Base-by-base conservation (phyloP, 2,329 filamentous ascomycete species). In the Cladosporium oxysporum region DNA sequence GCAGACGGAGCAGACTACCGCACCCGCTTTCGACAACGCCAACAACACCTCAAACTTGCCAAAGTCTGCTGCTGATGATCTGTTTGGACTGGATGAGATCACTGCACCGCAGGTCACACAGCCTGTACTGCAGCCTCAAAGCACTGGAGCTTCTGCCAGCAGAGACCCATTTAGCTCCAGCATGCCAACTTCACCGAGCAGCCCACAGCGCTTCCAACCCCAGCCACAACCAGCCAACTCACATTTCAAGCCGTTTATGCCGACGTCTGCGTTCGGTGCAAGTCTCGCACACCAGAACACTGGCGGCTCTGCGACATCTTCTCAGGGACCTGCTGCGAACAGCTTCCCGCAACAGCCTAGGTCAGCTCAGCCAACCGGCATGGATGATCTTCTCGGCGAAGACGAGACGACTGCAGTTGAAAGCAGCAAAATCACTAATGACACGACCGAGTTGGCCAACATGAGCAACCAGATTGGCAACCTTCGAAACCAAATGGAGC, bases 391-490 rank as follows among this genome's bases (percentile, higher is more conserved):
- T 8, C 84, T 99, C n/a, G 92, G 91, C 18, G 93, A 97, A 72
- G 90, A 89, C 70, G 94, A 98, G 70, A 70, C 73, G 10, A 69
- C 71, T 59, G 90, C 91, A 1, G 93, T 96, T 74, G 88, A 93
- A 64, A 94, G 90, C 79, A 95, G 91, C 78, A 96, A 91, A 76
- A 83, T 98, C 29, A 95, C 91, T 0, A 90, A 89, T 69, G 95
- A 99, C 75, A 95, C 93, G 2, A 90, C 91, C 0, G 95, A 99
- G 77, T 84, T 99, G 66, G 95, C 93, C 61, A 98, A 99, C 76
- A 84, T 99, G 71, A 97, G 94, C 0, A 98, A 96, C 77, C 95
- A 98, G 78, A 92, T 99, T 69, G 90, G 92, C 35, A 94, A 91
- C 2, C 81, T 99, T 64, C 91, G 93, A 0, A 96, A 90, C 75